A percentile compares a stretch with the other conserved stretches of the same genome.
Conservation (phyloP, 2,329 filamentous ascomycete species). For the Fusarium goolgardi region DNA sequence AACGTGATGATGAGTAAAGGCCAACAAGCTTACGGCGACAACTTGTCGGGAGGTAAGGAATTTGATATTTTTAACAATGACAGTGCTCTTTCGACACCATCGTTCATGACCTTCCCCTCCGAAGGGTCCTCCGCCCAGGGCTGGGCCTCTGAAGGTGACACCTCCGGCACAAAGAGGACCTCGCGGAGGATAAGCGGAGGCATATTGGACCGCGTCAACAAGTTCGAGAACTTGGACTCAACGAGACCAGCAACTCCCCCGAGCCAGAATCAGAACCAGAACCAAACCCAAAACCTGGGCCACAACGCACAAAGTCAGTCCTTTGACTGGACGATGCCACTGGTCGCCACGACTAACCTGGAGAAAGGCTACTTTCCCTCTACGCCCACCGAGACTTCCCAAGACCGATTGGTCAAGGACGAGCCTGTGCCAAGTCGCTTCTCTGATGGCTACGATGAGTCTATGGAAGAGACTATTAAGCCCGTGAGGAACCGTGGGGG, state of each 20-base stretch:
- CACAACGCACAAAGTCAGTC: constrained; percentile 66
- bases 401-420: constrained; percentile 59
- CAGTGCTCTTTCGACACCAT: constrained; percentile 61
- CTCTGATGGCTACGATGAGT: constrained; percentile 71
- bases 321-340: constrained; percentile 9
- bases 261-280: constrained; percentile 60
- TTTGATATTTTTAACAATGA: constrained; percentile 63
- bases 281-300: constrained; percentile 58
- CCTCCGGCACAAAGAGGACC: constrained; percentile 55
- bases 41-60: constrained; percentile 58
- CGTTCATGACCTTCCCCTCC: constrained; percentile 62
- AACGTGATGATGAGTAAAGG: constrained; percentile 61
- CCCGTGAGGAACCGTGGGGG: constrained; percentile 58
- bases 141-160: constrained; percentile 65
- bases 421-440: constrained; percentile 62
- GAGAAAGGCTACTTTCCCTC: constrained; percentile 70
- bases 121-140: constrained; percentile 59
- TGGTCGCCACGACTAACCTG: constrained; percentile 18
- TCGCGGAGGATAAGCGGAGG: constrained; percentile 68
- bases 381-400: constrained; percentile 74
- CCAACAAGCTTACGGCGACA: constrained; percentile 58
- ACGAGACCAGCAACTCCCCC: constrained; percentile 72
- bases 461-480: constrained; percentile 74
- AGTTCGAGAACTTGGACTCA: constrained; percentile 66
- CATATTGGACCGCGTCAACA: constrained; percentile 69